phyloP scores from a whole-genome alignment of 2,329 filamentous ascomycete genomes.

The Curvularia sp. region DNA sequence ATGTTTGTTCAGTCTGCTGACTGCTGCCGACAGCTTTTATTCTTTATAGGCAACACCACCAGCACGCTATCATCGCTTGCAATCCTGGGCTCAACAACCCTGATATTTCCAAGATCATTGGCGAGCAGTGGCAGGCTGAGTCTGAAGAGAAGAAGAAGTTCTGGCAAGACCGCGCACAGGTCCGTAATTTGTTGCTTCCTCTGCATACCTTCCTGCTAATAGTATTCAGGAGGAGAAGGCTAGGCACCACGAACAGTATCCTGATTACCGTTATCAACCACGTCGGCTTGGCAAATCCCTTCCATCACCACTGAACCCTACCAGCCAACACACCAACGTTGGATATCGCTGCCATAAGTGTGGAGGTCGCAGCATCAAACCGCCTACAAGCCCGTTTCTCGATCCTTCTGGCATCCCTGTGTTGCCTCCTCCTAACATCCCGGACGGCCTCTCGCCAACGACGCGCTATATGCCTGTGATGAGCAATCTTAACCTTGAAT shows the following conservation, averaged over 20 bases:
- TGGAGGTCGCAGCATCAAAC: conserved; percentile 70
- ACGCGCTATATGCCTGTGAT: conserved; percentile 47
- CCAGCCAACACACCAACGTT: conserved; percentile 45
- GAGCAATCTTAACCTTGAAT: conserved; percentile 53
- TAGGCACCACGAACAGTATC: conserved; percentile 87
- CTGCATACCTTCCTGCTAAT: conserved; percentile 21
- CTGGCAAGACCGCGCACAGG: conserved; percentile 90
- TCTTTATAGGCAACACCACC: conserved; percentile 91
- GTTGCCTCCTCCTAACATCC: conserved; percentile 49
- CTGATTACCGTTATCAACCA: conserved; percentile 93
- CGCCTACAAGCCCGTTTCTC: conserved; percentile 64
- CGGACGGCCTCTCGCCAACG: conserved; percentile 42
- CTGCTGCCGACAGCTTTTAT: conserved; percentile 78
- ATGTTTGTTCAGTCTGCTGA: conserved; percentile 33
- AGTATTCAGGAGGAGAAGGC: conserved; percentile 77
- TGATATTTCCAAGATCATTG: conserved; percentile 96
- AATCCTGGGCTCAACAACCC: conserved; percentile 93
- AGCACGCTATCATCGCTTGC: conserved; percentile 78
- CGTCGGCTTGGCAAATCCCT: conserved; percentile 58
- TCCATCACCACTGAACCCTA: conserved; percentile 46
- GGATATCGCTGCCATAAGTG: conserved; percentile 71
- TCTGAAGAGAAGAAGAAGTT: conserved; percentile 75
- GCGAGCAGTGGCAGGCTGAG: conserved; percentile 86
- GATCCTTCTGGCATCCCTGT: conserved; percentile 54
- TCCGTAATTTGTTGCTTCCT: conserved; percentile 44